Conservation (phyloP, 306 rosid species). For the Cicer pinnatifidum region DNA sequence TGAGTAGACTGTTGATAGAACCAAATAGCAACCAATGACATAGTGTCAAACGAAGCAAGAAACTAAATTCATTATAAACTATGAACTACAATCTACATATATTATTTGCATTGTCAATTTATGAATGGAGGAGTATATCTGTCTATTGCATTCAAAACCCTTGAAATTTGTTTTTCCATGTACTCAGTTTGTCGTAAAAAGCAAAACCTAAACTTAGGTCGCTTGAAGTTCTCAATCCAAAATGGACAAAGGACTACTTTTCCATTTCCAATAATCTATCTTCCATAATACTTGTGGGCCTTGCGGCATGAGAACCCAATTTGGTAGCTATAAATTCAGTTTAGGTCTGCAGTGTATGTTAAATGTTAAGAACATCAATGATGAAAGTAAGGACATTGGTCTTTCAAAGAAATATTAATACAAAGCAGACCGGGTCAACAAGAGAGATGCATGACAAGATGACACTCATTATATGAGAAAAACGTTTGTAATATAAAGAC, state of each 20-base stretch:
- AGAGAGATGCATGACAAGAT: conserved; percentile 28
- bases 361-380: conserved; percentile 21
- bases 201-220: conserved; percentile 21
- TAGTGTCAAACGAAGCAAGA: conserved; percentile 22
- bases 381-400: conserved; percentile 19
- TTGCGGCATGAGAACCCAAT: conserved; percentile 30
- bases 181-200: conserved; percentile 27
- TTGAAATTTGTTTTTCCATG: conserved; percentile 22
- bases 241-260: conserved; percentile 8
- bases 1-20: conserved; percentile 16
- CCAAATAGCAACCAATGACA: conserved; percentile 40
- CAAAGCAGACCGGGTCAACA: conserved; percentile 33
- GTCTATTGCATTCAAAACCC: conserved; percentile 39
- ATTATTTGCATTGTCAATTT: conserved; percentile 19
- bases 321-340: conserved; percentile 1
- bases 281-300: conserved; percentile 24
- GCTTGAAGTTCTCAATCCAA: background rate
- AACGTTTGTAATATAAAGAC: conserved; percentile 15
- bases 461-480: conserved; percentile 28
- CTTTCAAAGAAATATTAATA: conserved; percentile 26
- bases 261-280: conserved; percentile 25
- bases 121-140: conserved; percentile 23
- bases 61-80: conserved; percentile 23
- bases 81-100: background rate
- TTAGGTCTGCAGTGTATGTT: conserved; percentile 6